These are phyloP conservation scores for Termitomyces sp. DNA, from an alignment of 1,284 basidiomycete genomes.

Conservation along the genomic window DNA sequence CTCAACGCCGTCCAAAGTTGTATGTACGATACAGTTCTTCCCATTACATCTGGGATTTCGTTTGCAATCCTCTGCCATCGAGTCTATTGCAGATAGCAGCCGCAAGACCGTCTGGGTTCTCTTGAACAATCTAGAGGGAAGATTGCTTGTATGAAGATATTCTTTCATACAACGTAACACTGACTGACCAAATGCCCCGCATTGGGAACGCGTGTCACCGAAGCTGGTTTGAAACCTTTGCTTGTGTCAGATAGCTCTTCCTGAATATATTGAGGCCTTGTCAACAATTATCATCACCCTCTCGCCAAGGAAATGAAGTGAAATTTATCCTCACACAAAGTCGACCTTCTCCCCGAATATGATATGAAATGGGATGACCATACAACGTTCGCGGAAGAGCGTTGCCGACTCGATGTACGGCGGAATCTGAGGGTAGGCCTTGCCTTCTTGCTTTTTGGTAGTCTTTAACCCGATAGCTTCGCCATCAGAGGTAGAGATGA, in stretches of 20 bases:
- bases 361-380: conserved; percentile 33
- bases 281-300: not conserved
- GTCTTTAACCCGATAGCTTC: conserved; percentile 35
- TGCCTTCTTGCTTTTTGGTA: conserved; percentile 36
- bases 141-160: not conserved
- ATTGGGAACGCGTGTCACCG: conserved; percentile 34
- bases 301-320: not conserved
- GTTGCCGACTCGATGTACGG: conserved; percentile 36
- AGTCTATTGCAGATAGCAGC: conserved; percentile 25
- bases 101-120: conserved; percentile 33
- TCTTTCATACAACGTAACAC: not conserved
- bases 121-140: conserved; percentile 33
- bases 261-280: conserved; percentile 36
- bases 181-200: conserved; percentile 38
- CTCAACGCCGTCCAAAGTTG: too few relatives aligned
- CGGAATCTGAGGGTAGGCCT: conserved; percentile 36
- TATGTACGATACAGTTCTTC: too few relatives aligned
- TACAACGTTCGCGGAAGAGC: conserved; percentile 29
- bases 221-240: conserved; percentile 33
- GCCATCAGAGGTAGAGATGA: conserved; percentile 22
- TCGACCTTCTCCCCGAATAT: conserved; percentile 35
- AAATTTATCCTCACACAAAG: conserved; percentile 29
- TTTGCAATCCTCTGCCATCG: not conserved
- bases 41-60: conserved; percentile 11
- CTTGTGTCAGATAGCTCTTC: conserved; percentile 33